Evolutionary conservation across 495 filamentous ascomycete genomes (phyloP).

Genomic region (Clavariopsis aquatica): DNA sequence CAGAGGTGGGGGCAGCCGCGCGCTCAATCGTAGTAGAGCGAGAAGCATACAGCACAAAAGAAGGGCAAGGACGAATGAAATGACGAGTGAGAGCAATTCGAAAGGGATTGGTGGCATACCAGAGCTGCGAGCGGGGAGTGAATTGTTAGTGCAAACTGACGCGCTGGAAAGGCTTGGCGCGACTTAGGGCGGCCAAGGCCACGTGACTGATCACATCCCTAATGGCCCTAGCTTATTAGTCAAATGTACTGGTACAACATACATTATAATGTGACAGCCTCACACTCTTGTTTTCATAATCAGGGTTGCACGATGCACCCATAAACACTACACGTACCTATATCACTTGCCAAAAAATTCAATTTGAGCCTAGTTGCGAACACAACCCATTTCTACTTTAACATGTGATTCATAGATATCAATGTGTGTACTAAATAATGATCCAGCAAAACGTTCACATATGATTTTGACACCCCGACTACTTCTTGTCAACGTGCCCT

Average conservation of each 20-base stretch:
- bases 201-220: conserved; percentile 6
- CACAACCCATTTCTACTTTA: too few species aligned
- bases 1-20: conserved; percentile 20
- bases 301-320: too few species aligned
- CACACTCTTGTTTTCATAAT: too few species aligned
- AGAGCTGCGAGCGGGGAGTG: neutral
- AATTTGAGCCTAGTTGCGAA: too few species aligned
- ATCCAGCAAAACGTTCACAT: too few species aligned
- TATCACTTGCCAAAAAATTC: neutral
- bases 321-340: neutral
- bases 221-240: neutral
- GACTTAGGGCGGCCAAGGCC: neutral
- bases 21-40: conserved; percentile 24
- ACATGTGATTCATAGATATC: too few species aligned
- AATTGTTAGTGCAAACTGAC: conserved; percentile 9
- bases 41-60: conserved; percentile 38
- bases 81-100: conserved; percentile 21
- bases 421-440: too few species aligned
- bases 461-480: too few species aligned
- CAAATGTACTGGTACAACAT: too few species aligned
- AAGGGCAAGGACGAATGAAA: conserved; percentile 25
- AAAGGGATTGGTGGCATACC: conserved; percentile 5
- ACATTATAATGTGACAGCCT: too few species aligned
- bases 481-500: too few species aligned
- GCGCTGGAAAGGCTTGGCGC: neutral